A percentile compares a stretch with the other conserved stretches of the same genome.
These are phyloP conservation scores for Lichtheimia ornata DNA, from an alignment of 371 early-diverging fungal genomes.

Conservation along the genomic window DNA sequence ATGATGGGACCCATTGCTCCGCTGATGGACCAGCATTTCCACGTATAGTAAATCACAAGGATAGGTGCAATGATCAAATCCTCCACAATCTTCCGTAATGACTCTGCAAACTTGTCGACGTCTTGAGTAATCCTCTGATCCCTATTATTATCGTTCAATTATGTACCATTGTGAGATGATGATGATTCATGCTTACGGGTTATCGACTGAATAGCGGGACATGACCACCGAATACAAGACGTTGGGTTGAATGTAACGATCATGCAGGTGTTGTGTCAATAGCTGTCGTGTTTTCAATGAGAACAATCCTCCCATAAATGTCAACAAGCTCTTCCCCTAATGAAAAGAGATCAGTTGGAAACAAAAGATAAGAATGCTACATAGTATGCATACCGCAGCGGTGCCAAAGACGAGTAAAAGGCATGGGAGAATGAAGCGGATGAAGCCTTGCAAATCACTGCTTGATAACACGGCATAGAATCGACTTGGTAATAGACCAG, in stretches of 20 bases:
- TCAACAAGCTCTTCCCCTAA: constrained; percentile 56
- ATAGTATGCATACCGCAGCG: constrained; percentile 49
- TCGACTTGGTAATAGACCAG: constrained; percentile 69
- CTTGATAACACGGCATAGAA: constrained; percentile 73
- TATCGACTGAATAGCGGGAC: constrained; percentile 61
- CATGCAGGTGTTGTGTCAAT: constrained; percentile 63
- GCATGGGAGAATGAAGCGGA: constrained; percentile 48
- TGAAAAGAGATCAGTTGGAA: not conserved
- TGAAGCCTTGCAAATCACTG: constrained; percentile 62
- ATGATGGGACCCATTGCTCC: constrained; percentile 72
- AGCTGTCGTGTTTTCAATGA: constrained; percentile 57
- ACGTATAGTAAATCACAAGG: constrained; percentile 78
- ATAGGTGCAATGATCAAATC: constrained; percentile 75
- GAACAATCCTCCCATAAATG: constrained; percentile 58
- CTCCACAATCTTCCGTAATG: constrained; percentile 63
- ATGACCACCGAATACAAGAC: constrained; percentile 61
- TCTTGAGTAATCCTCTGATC: constrained; percentile 94
- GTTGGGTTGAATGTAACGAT: constrained; percentile 61
- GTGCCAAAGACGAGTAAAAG: constrained; percentile 57
- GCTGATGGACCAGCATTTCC: constrained; percentile 67
- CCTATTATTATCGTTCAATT: constrained; percentile 24
- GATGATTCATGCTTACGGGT: constrained; percentile 55
- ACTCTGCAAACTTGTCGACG: constrained; percentile 75
- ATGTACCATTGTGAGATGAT: not conserved
- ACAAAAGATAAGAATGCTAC: constrained; percentile 5